Evolutionary conservation across 1,284 basidiomycete genomes (phyloP), one percentile per base, ranked within the genome.

Genomic region (Cryptococcus wingfieldii): DNA sequence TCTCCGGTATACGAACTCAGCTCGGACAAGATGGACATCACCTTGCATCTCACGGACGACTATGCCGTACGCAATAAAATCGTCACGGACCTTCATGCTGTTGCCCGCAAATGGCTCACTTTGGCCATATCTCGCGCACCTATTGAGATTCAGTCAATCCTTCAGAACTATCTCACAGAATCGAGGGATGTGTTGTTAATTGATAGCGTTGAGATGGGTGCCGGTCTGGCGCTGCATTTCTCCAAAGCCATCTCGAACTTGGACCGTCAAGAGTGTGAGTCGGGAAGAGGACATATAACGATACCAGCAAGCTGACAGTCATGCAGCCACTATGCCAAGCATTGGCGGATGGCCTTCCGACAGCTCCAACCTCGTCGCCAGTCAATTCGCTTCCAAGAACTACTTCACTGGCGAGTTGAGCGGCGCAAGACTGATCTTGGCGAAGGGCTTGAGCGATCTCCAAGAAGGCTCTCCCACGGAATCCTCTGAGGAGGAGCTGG

Each of bases 41-140:
- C 82, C 14, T 79, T 98, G 38, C 84, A 90, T 59, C 79, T 98
- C 23, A 87, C 89, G 2, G 96, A 98, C 71, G 88, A 88, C 72
- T 98, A 95, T 71, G 80, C 82, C 59, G 84, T 87, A 38, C 85
- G 96, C 50, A 90, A 91, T 64, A 86, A 93, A 48, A 90, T 97
- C 64, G 81, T 94, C 2, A 80, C 81, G 19, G 83, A 87, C 58
- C 75, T 97, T 48, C 84, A 90, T 62, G 80, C 81, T 13, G 86
- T 89, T 62, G 84, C 90, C 7, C 84, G 84, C 57, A 81, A 74
- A 31, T 98, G 94, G 90, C 86, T 98, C 53, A 85, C 88, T 54
- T 78, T 91, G 38, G 90, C 90, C 3, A 80, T 98, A 50, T 84
- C 84, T 10, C 83, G 91, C 19, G 91, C 94, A 8, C 96, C 95